Percentiles rank a stretch among this genome's conserved stretches.
These are phyloP conservation scores for Backusella mclennaniae DNA, from an alignment of 192 early-diverging fungal genomes.

Conservation along the genomic window DNA sequence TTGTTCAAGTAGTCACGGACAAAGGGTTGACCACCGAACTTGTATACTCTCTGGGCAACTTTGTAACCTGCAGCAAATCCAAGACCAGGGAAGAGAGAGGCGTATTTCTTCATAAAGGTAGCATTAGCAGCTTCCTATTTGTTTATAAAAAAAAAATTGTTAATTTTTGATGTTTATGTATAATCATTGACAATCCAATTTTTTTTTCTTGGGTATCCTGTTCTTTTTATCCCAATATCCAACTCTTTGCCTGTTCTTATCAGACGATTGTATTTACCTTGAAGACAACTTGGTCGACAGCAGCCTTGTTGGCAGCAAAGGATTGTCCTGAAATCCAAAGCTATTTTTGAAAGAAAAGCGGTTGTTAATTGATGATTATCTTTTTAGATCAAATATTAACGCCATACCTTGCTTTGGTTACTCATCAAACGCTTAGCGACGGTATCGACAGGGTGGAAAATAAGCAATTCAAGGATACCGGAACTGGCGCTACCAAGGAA, in stretches of 20 bases:
- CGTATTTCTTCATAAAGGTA: constrained; percentile 78
- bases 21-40: constrained; percentile 97
- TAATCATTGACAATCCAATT: not conserved
- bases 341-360: constrained; percentile 22
- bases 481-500: constrained; percentile 87
- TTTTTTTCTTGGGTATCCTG: not conserved
- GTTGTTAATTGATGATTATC: not conserved
- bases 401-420: constrained; percentile 75
- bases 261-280: constrained; percentile 46
- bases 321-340: constrained; percentile 71
- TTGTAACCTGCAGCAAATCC: constrained; percentile 99
- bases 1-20: constrained; percentile 90
- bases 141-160: not conserved
- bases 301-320: constrained; percentile 60
- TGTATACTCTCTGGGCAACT: constrained; percentile 95
- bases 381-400: not conserved
- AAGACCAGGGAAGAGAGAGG: constrained; percentile 95
- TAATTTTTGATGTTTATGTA: not conserved
- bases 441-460: constrained; percentile 98
- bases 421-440: constrained; percentile 99
- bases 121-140: constrained; percentile 70
- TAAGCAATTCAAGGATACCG: constrained; percentile 92
- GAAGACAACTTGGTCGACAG: constrained; percentile 88
- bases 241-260: not conserved
- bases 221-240: not conserved